Percentiles rank a stretch among this genome's conserved stretches.
Conservation (phyloP, 148 eudicot species). For the Euryodendron excelsum region DNA sequence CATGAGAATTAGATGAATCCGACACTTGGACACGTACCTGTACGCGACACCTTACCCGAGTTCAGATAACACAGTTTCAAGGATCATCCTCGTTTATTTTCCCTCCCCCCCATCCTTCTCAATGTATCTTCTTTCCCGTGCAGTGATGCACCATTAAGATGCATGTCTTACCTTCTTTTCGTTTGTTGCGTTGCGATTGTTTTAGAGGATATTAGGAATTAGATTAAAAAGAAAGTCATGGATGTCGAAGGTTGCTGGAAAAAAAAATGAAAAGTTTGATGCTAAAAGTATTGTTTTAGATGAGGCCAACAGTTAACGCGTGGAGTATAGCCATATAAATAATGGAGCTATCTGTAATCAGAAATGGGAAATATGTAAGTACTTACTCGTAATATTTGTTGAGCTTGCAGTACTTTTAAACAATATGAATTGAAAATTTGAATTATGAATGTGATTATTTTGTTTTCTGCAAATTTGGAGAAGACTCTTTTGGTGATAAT, state of each 20-base stretch:
- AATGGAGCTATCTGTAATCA: background rate
- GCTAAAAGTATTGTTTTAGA: background rate
- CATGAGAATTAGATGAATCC: too few relatives aligned
- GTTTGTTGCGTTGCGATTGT: too few relatives aligned
- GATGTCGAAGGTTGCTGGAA: background rate
- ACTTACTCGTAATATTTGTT: background rate
- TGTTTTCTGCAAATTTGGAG: background rate
- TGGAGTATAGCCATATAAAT: too few relatives aligned
- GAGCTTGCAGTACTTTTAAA: background rate
- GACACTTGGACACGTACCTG: too few relatives aligned
- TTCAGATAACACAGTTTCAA: too few relatives aligned
- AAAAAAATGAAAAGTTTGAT: background rate
- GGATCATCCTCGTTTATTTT: background rate
- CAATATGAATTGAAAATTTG: background rate
- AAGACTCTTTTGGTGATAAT: background rate
- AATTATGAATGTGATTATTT: background rate
- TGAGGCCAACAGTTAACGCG: background rate
- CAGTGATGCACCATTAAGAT: background rate
- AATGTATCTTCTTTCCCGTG: slow-evolving; percentile 5
- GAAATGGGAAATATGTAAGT: background rate
- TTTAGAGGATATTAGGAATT: background rate
- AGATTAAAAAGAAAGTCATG: background rate
- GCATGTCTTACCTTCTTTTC: background rate
- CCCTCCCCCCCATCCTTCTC: background rate
- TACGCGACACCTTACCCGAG: too few relatives aligned